phyloP scores from a whole-genome alignment of 2,329 filamentous ascomycete genomes.

The Colletotrichum chrysophilum region DNA sequence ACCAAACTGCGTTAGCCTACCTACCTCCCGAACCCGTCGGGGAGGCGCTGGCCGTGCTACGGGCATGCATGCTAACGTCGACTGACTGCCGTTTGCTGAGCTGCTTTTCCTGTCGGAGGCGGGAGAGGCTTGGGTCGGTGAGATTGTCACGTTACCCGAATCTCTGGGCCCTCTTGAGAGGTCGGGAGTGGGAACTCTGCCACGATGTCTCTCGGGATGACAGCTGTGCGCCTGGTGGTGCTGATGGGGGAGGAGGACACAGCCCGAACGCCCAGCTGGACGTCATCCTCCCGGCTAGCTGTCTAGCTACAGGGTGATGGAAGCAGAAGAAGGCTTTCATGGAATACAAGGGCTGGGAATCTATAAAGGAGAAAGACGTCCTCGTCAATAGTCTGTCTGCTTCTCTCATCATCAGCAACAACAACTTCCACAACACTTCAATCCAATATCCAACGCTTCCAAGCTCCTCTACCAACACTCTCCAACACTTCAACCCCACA shows the following conservation, averaged over 20 bases:
- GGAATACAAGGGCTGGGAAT: not conserved
- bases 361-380: not conserved
- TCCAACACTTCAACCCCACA: not conserved
- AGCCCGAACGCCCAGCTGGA: not conserved
- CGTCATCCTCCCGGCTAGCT: not conserved
- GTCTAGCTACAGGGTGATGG: not conserved
- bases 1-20: not conserved
- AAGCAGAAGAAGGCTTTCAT: not conserved
- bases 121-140: not conserved
- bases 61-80: not conserved
- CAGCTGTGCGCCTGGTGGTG: not conserved
- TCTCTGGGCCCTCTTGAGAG: not conserved
- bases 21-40: not conserved
- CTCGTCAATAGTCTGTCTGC: not conserved
- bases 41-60: not conserved
- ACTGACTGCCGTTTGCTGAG: not conserved
- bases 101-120: not conserved
- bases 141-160: not conserved
- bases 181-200: not conserved
- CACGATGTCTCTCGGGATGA: not conserved
- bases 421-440: not conserved
- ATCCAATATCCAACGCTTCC: not conserved
- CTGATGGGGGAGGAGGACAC: not conserved
- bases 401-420: not conserved
- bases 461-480: not conserved